Base-by-base conservation (phyloP, 2,329 filamentous ascomycete species). In the Orbilia quercus region DNA sequence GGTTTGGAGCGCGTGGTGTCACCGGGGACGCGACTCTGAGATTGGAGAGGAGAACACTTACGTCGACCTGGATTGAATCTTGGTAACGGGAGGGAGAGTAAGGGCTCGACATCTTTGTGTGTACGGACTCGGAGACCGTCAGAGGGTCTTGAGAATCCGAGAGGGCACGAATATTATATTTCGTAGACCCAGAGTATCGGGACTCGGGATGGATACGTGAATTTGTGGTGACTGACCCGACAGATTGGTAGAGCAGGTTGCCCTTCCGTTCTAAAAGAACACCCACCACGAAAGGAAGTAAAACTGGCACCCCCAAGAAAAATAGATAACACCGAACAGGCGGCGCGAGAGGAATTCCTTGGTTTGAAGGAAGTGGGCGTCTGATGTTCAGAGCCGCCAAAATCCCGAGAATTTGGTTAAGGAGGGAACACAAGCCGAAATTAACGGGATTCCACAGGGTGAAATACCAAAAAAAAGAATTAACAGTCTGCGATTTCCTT, bases 181-280 rank as follows among this genome's bases (percentile, higher is more conserved):
- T 72, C 53, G 67, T 34, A 58, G 67, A 72, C 25, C 67, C 67
- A 72, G 50, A 72, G 51, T 60, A 36, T 72, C 67, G 67, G 67
- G 67, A 65, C 9, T 72, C 63, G 36, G 58, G 59, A 64, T 64
- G 51, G 38, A 54, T 51, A 59, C 36, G 67, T 54, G 67, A 59
- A 53, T 5, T 65, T 72, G 67, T 59, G 67, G 67, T 64, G 47
- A 48, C 67, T 20, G 67, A 72, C 67, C 67, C 67, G 67, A 48
- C 67, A 72, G 55, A 50, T 53, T 60, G 67, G 67, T 72, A 25
- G 59, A 62, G 67, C 59, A 63, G 66, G 50, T 71, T 48, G 57
- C 65, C 66, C 66, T 71, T 71, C 59, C 57, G 67, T 72, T 72
- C 59, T 64, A 65, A 72, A 72, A 53, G 42, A 50, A 64, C 58